Percentiles rank a stretch among this genome's conserved stretches.
These are phyloP conservation scores for Glonium stellatum DNA, from an alignment of 495 filamentous ascomycete genomes.

Conservation along the genomic window DNA sequence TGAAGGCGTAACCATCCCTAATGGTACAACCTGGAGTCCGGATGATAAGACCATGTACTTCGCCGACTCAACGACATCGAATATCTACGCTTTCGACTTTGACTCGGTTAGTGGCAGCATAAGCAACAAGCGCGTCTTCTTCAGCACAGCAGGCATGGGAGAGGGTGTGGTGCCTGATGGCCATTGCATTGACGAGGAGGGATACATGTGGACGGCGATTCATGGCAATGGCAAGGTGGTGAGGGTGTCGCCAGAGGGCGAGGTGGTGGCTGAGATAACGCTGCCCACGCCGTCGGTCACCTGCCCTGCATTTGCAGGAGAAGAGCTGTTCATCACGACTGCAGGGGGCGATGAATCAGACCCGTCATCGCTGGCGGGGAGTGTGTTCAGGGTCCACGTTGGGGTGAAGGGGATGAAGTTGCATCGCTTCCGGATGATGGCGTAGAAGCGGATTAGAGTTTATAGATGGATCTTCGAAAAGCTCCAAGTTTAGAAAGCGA, in stretches of 20 bases:
- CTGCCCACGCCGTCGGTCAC: constrained; percentile 35
- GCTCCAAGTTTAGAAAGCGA: neutral
- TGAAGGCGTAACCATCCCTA: constrained; percentile 69
- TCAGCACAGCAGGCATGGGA: constrained; percentile 40
- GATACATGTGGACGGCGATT: constrained; percentile 37
- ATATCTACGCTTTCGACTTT: constrained; percentile 72
- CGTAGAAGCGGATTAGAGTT: constrained; percentile 1
- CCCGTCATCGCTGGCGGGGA: constrained; percentile 30
- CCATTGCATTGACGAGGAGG: constrained; percentile 38
- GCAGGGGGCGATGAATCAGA: constrained; percentile 33
- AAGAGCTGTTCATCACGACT: constrained; percentile 37
- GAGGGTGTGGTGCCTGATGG: constrained; percentile 41
- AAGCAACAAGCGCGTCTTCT: constrained; percentile 62
- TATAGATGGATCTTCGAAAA: neutral
- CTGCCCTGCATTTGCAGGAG: constrained; percentile 36
- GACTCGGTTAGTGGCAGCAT: constrained; percentile 54
- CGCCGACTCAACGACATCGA: constrained; percentile 62
- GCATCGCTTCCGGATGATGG: constrained; percentile 18
- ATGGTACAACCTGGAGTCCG: constrained; percentile 65
- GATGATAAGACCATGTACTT: constrained; percentile 76
- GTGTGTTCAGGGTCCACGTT: constrained; percentile 37
- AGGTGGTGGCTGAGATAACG: constrained; percentile 36
- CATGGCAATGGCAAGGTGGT: constrained; percentile 35
- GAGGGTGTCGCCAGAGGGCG: constrained; percentile 31
- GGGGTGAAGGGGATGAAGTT: constrained; percentile 32